These are phyloP conservation scores for Paraleonurus japonicus DNA, from an alignment of 257 asterid species.

Conservation along the genomic window DNA sequence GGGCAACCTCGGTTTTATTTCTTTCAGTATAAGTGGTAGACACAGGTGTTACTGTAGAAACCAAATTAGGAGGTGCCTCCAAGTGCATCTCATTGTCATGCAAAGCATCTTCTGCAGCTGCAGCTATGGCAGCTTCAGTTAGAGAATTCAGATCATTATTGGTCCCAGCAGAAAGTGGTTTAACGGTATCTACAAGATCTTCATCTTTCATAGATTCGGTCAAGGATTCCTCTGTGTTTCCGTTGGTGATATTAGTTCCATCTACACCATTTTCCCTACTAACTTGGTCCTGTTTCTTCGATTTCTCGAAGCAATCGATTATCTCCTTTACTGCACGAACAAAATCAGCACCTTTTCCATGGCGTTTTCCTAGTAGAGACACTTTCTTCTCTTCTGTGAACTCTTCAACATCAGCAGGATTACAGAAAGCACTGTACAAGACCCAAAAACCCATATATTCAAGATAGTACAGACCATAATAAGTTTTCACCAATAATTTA, in stretches of 20 bases:
- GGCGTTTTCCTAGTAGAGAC: constrained; percentile 76
- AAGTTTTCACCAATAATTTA: not conserved
- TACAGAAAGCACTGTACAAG: constrained; percentile 86
- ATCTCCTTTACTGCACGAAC: constrained; percentile 79
- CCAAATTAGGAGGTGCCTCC: constrained; percentile 34
- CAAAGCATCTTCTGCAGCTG: constrained; percentile 47
- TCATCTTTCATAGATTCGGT: constrained; percentile 42
- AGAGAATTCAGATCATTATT: constrained; percentile 47
- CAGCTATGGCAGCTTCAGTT: constrained; percentile 60
- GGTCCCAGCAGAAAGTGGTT: constrained; percentile 38
- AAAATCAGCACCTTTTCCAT: constrained; percentile 90
- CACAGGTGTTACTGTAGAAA: constrained; percentile 31
- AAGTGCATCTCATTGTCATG: constrained; percentile 40
- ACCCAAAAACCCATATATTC: constrained; percentile 9
- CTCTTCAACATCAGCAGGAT: constrained; percentile 87
- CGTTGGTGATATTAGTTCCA: constrained; percentile 37
- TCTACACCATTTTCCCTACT: constrained; percentile 33
- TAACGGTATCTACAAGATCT: constrained; percentile 32
- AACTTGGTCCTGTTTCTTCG: constrained; percentile 53
- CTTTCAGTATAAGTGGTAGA: constrained; percentile 44
- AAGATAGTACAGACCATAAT: constrained; percentile 10
- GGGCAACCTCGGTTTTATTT: constrained; percentile 45
- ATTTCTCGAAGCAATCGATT: constrained; percentile 66
- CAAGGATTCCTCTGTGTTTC: constrained; percentile 42
- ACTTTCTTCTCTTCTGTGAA: constrained; percentile 85